phyloP scores from a whole-genome alignment of 108 stramenopile species.

The Skeletonema potamos region DNA sequence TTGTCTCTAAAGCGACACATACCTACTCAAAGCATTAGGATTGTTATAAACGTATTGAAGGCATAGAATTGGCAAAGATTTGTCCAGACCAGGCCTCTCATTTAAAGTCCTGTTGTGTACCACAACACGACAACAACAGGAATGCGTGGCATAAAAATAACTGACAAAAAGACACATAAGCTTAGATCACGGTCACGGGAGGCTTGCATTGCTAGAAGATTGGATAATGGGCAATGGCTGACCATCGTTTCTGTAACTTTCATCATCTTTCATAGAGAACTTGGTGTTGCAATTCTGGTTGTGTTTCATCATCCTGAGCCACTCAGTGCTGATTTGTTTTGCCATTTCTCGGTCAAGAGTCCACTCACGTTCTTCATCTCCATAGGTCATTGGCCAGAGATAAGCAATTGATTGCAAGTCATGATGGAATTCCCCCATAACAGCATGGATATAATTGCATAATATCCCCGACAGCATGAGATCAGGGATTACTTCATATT shows the following conservation, averaged over 20 bases:
- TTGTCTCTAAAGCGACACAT: too few species aligned
- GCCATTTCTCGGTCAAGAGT: neutral
- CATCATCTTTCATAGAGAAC: constrained; percentile 1
- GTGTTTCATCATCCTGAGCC: neutral
- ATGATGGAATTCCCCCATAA: constrained; percentile 39
- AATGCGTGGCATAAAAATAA: too few species aligned
- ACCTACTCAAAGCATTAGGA: too few species aligned
- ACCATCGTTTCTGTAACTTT: neutral
- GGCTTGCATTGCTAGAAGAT: neutral
- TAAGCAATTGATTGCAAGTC: neutral
- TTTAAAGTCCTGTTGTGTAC: too few species aligned
- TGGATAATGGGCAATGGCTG: neutral
- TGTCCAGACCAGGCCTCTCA: too few species aligned
- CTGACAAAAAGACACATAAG: too few species aligned
- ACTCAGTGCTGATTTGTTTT: constrained; percentile 4
- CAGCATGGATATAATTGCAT: constrained; percentile 19
- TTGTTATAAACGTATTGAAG: too few species aligned
- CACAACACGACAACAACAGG: too few species aligned
- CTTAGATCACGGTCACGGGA: neutral
- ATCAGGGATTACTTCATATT: constrained; percentile 33
- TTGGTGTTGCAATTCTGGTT: constrained; percentile 6
- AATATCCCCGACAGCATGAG: constrained; percentile 12
- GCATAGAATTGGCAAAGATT: too few species aligned
- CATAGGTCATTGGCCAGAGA: neutral
- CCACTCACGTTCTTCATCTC: neutral